Conservation (phyloP, 2,329 filamentous ascomycete species). For the Cladosporium phlei region DNA sequence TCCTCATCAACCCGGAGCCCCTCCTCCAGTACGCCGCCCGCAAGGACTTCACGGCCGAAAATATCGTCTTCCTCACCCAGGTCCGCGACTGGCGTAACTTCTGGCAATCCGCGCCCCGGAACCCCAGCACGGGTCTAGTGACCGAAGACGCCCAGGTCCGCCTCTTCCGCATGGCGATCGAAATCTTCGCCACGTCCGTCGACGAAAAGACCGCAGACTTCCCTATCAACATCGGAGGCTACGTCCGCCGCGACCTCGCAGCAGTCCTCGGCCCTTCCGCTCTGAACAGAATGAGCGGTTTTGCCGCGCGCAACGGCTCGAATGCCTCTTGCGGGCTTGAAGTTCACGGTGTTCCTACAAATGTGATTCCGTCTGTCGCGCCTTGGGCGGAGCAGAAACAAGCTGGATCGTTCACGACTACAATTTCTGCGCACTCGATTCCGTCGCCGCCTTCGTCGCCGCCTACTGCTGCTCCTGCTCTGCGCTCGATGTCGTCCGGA, state of each 20-base stretch:
- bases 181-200: constrained; percentile 60
- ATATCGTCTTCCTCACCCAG: constrained; percentile 61
- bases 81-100: constrained; percentile 45
- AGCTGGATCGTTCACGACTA: background rate
- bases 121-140: constrained; percentile 12
- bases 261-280: constrained; percentile 45
- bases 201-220: constrained; percentile 59
- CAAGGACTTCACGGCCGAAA: constrained; percentile 66
- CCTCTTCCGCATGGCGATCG: constrained; percentile 55
- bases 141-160: constrained; percentile 16
- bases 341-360: background rate
- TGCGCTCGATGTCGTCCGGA: background rate
- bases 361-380: constrained; percentile 10
- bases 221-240: constrained; percentile 60
- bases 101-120: constrained; percentile 15
- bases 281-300: constrained; percentile 6
- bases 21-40: constrained; percentile 61
- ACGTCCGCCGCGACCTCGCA: constrained; percentile 52
- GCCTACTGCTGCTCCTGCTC: background rate
- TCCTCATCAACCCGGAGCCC: constrained; percentile 55
- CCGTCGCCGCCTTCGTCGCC: background rate
- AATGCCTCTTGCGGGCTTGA: background rate
- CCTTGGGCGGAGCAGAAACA: constrained; percentile 7
- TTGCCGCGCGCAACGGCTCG: constrained; percentile 3
- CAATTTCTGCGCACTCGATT: background rate